A percentile compares a stretch with the other conserved stretches of the same genome.
These are phyloP conservation scores for Botrytis deweyae DNA, from an alignment of 2,329 filamentous ascomycete species.

Conservation along the genomic window DNA sequence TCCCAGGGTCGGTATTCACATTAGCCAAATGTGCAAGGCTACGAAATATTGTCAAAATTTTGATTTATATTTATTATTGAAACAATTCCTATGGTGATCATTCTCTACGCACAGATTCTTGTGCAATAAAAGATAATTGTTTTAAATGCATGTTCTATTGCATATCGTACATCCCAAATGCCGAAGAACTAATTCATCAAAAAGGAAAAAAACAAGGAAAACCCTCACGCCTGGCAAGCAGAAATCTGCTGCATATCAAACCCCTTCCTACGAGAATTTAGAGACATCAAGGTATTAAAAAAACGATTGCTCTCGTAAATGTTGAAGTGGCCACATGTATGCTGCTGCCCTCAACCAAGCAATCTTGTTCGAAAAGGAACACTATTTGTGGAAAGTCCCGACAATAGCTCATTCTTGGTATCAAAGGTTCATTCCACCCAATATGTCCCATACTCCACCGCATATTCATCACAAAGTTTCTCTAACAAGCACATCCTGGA, in stretches of 20 bases:
- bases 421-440: slow-evolving; percentile 25
- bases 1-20: slow-evolving; percentile 1
- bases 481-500: slow-evolving; percentile 63
- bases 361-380: slow-evolving; percentile 30
- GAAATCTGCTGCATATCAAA: slow-evolving; percentile 33
- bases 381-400: slow-evolving; percentile 25
- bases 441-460: slow-evolving; percentile 29
- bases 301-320: slow-evolving; percentile 35
- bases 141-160: slow-evolving; percentile 37
- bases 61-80: background rate
- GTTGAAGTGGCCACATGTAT: slow-evolving; percentile 30
- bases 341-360: slow-evolving; percentile 28
- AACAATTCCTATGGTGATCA: background rate
- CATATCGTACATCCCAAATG: slow-evolving; percentile 42
- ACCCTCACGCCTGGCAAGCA: slow-evolving; percentile 38
- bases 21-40: slow-evolving; percentile 26
- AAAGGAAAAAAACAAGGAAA: slow-evolving; percentile 25
- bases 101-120: background rate
- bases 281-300: slow-evolving; percentile 41
- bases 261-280: slow-evolving; percentile 33
- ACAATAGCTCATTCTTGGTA: slow-evolving; percentile 25
- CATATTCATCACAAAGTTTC: slow-evolving; percentile 21
- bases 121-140: slow-evolving; percentile 12
- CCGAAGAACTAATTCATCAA: slow-evolving; percentile 35
- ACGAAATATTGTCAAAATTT: background rate